These are phyloP conservation scores for Mortierella alpina DNA, from an alignment of 192 early-diverging fungal genomes.

Conservation along the genomic window DNA sequence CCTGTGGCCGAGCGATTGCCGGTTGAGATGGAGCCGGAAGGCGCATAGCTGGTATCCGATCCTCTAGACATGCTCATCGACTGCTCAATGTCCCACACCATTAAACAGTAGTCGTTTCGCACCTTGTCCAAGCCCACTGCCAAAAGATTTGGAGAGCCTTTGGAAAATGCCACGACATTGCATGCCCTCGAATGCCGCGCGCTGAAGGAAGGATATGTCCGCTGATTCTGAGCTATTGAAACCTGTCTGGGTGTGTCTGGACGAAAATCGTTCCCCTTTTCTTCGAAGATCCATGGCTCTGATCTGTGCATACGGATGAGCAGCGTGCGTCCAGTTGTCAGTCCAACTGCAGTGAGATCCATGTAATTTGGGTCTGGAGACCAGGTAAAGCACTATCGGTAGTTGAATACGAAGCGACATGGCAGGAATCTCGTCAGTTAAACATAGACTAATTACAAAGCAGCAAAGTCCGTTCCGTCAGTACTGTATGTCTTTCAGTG, in stretches of 20 bases:
- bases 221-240: slow-evolving; percentile 36
- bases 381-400: slow-evolving; percentile 71
- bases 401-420: not conserved
- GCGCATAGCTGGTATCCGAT: slow-evolving; percentile 40
- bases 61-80: slow-evolving; percentile 51
- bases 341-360: slow-evolving; percentile 70
- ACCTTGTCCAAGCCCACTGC: slow-evolving; percentile 81
- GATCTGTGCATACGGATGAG: slow-evolving; percentile 63
- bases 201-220: slow-evolving; percentile 56
- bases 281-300: slow-evolving; percentile 51
- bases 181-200: slow-evolving; percentile 70
- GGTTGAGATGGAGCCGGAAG: slow-evolving; percentile 28
- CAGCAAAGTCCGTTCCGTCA: slow-evolving; percentile 15
- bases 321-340: slow-evolving; percentile 66
- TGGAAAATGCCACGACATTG: slow-evolving; percentile 79
- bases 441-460: not conserved
- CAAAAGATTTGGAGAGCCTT: slow-evolving; percentile 66
- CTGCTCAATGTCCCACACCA: slow-evolving; percentile 81
- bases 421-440: not conserved
- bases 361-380: slow-evolving; percentile 67
- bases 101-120: slow-evolving; percentile 74
- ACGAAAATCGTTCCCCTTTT: slow-evolving; percentile 51
- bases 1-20: slow-evolving; percentile 29
- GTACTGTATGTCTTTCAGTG: not conserved
- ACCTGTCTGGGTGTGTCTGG: slow-evolving; percentile 51